Conservation (phyloP, 2,329 filamentous ascomycete species). For the Fusarium phyllophilum region DNA sequence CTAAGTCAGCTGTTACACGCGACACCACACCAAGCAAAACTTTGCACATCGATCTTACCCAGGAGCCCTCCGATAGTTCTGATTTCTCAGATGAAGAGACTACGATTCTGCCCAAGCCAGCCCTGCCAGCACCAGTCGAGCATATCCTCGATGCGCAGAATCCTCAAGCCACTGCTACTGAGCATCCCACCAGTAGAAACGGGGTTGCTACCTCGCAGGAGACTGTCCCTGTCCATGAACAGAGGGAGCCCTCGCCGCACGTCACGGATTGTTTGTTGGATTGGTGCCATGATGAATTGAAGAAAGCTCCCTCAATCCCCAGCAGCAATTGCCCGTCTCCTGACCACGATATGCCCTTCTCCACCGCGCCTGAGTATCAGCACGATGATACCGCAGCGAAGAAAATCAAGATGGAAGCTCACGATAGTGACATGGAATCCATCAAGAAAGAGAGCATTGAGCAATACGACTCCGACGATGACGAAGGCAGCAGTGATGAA, state of each 20-base stretch:
- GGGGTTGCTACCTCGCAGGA: not conserved
- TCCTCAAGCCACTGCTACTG: not conserved
- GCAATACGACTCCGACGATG: not conserved
- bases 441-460: constrained; percentile 6
- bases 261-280: not conserved
- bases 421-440: not conserved
- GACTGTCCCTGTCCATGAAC: not conserved
- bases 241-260: not conserved
- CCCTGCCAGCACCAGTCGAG: not conserved
- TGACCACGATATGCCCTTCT: not conserved
- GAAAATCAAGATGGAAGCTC: constrained; percentile 11
- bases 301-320: not conserved
- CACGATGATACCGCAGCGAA: not conserved
- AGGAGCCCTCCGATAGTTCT: constrained; percentile 18
- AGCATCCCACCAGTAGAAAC: not conserved
- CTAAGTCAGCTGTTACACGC: not conserved
- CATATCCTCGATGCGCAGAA: not conserved
- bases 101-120: not conserved
- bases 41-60: constrained; percentile 18
- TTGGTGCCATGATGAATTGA: not conserved
- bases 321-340: not conserved
- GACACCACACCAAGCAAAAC: not conserved
- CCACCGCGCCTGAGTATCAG: constrained; percentile 4
- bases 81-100: constrained; percentile 19
- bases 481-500: not conserved